Percentiles rank a stretch among this genome's conserved stretches.
These are phyloP conservation scores for Kwoniella heveanensis DNA, from an alignment of 768 basidiomycete species.

Conservation along the genomic window DNA sequence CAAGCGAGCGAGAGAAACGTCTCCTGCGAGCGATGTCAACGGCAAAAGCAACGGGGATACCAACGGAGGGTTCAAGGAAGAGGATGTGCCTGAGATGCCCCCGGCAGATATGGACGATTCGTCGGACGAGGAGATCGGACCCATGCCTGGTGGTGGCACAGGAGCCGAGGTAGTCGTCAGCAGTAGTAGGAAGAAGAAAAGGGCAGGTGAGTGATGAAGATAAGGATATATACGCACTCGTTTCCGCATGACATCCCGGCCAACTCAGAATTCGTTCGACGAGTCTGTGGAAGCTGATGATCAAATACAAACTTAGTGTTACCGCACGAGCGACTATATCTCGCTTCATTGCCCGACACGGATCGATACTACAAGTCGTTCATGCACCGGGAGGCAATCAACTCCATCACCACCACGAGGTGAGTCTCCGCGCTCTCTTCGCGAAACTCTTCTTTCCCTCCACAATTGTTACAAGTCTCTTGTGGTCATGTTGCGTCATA, in stretches of 20 bases:
- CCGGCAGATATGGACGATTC: slow-evolving; percentile 45
- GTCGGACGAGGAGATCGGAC: slow-evolving; percentile 52
- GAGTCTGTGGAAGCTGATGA: too few relatives aligned
- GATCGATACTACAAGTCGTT: slow-evolving; percentile 97
- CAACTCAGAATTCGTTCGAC: too few relatives aligned
- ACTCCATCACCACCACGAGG: slow-evolving; percentile 87
- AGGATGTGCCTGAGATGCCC: slow-evolving; percentile 48
- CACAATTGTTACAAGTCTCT: too few relatives aligned
- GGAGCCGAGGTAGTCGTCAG: slow-evolving; percentile 27
- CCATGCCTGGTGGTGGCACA: slow-evolving; percentile 44
- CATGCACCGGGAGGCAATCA: slow-evolving; percentile 93
- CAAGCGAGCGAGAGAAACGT: slow-evolving; percentile 18
- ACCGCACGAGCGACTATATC: slow-evolving; percentile 87
- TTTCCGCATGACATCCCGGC: too few relatives aligned
- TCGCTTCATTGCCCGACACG: slow-evolving; percentile 86
- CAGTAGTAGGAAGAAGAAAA: slow-evolving; percentile 48
- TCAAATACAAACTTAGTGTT: too few relatives aligned
- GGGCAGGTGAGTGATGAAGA: slow-evolving; percentile 54
- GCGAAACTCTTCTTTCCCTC: too few relatives aligned
- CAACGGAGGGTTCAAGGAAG: neutral
- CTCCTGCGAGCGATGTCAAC: neutral
- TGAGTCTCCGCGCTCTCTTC: slow-evolving; percentile 55
- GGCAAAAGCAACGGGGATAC: neutral
- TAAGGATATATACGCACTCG: too few relatives aligned
- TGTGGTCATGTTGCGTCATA: neutral